Percentiles rank a stretch among this genome's conserved stretches.
These are phyloP conservation scores for Plantago coronopus DNA, from an alignment of 305 asterid species.

Conservation along the genomic window DNA sequence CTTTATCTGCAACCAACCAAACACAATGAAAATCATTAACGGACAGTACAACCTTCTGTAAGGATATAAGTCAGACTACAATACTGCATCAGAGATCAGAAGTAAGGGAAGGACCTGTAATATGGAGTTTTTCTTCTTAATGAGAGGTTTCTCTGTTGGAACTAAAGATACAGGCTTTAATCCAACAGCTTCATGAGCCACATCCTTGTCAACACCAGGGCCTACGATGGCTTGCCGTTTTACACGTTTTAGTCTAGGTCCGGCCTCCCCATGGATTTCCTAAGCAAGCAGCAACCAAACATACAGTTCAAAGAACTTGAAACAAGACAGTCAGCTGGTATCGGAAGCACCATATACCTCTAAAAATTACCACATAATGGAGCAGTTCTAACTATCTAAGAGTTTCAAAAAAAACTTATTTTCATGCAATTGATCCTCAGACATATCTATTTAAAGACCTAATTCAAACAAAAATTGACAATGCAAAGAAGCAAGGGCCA, in stretches of 20 bases:
- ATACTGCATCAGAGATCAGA: slow-evolving; percentile 13
- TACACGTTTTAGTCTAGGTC: slow-evolving; percentile 57
- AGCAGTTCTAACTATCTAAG: not conserved
- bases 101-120: slow-evolving; percentile 55
- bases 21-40: slow-evolving; percentile 2
- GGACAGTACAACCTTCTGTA: slow-evolving; percentile 4
- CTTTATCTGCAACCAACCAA: slow-evolving; percentile 55
- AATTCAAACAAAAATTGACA: slow-evolving; percentile 12
- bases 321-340: not conserved
- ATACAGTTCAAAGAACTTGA: not conserved
- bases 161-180: slow-evolving; percentile 61
- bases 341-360: slow-evolving; percentile 5
- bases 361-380: slow-evolving; percentile 11
- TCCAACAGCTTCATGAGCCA: slow-evolving; percentile 90
- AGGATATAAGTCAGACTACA: slow-evolving; percentile 16
- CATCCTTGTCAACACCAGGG: slow-evolving; percentile 79
- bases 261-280: slow-evolving; percentile 44
- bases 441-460: not conserved
- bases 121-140: slow-evolving; percentile 68
- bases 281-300: slow-evolving; percentile 28
- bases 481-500: slow-evolving; percentile 15
- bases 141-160: slow-evolving; percentile 75
- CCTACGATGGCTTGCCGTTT: slow-evolving; percentile 68
- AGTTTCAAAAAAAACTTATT: not conserved
- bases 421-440: slow-evolving; percentile 3